A percentile compares a stretch with the other conserved stretches of the same genome.
phyloP scores from a whole-genome alignment of 202 grass and related monocot species.

The Schoenoplectus triqueter region DNA sequence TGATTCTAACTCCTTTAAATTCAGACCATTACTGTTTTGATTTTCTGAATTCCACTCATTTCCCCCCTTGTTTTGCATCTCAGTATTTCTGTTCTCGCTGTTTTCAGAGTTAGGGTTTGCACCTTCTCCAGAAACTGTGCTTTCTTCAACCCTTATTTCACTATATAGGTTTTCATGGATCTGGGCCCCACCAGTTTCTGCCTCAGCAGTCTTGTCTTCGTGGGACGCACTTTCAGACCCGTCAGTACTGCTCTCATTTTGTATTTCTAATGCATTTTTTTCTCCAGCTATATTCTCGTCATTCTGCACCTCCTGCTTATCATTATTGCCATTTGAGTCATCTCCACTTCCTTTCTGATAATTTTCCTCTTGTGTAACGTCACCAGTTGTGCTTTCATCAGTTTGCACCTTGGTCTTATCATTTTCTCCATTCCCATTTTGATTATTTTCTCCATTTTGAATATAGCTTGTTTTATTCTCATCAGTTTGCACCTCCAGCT shows the following conservation, averaged over 20 bases:
- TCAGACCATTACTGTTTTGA: slow-evolving; percentile 43
- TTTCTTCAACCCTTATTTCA: slow-evolving; percentile 47
- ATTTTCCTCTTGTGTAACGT: slow-evolving; percentile 39
- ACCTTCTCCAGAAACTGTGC: slow-evolving; percentile 44
- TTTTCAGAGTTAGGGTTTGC: slow-evolving; percentile 49
- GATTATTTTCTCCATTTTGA: slow-evolving; percentile 62
- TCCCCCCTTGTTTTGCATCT: slow-evolving; percentile 15
- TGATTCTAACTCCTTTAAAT: slow-evolving; percentile 26
- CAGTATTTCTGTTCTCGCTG: slow-evolving; percentile 30
- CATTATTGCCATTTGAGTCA: slow-evolving; percentile 48
- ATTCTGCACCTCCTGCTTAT: slow-evolving; percentile 43
- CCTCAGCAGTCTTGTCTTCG: slow-evolving; percentile 11
- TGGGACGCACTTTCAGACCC: slow-evolving; percentile 33
- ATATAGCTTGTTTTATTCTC: slow-evolving; percentile 43
- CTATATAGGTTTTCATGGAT: slow-evolving; percentile 42
- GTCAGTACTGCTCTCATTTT: slow-evolving; percentile 43
- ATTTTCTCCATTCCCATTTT: slow-evolving; percentile 51
- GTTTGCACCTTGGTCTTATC: slow-evolving; percentile 41
- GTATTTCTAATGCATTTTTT: slow-evolving; percentile 49
- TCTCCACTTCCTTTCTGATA: slow-evolving; percentile 38
- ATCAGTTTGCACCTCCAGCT: slow-evolving; percentile 46
- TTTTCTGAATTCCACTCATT: slow-evolving; percentile 37
- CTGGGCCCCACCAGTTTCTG: slow-evolving; percentile 35
- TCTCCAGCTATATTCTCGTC: slow-evolving; percentile 56
- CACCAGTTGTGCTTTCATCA: slow-evolving; percentile 37